Conservation (phyloP, 352 stramenopile species). For the Pythium phragmiticola region DNA sequence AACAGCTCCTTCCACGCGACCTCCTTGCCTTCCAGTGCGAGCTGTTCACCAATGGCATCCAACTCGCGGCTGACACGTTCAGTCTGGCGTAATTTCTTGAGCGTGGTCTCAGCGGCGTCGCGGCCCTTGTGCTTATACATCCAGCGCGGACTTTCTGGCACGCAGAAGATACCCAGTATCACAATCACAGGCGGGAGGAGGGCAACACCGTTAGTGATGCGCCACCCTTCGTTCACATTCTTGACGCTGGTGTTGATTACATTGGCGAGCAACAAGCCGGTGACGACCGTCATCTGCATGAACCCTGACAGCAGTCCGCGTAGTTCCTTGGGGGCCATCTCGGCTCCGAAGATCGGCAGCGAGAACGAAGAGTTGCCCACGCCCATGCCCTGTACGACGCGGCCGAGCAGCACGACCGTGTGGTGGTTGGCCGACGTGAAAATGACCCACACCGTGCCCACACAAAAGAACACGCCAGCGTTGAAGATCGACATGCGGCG, state of each 20-base stretch:
- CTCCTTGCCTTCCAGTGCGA: conserved; percentile 31
- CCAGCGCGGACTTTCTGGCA: conserved; percentile 55
- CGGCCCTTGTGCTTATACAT: conserved; percentile 42
- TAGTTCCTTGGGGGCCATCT: conserved; percentile 42
- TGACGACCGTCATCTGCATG: conserved; percentile 45
- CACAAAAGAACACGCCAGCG: conserved; percentile 38
- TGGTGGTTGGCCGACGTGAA: conserved; percentile 24
- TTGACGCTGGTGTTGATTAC: conserved; percentile 34
- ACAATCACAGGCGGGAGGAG: conserved; percentile 38
- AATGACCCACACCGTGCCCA: conserved; percentile 37
- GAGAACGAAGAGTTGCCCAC: conserved; percentile 50
- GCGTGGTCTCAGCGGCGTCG: conserved; percentile 24
- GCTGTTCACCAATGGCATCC: conserved; percentile 45
- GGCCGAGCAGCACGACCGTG: conserved; percentile 28
- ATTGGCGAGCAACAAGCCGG: conserved; percentile 41
- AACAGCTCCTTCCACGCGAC: conserved; percentile 38
- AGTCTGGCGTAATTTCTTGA: conserved; percentile 35
- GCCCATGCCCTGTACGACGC: conserved; percentile 41
- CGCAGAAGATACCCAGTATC: conserved; percentile 40
- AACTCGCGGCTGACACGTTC: conserved; percentile 35
- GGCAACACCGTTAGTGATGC: conserved; percentile 33
- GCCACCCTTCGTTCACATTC: conserved; percentile 31
- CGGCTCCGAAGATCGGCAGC: conserved; percentile 41
- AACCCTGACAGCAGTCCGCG: conserved; percentile 41
- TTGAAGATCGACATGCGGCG: conserved; percentile 40